Conservation (phyloP, 2,329 filamentous ascomycete species). For the Lachnellula suecica region DNA sequence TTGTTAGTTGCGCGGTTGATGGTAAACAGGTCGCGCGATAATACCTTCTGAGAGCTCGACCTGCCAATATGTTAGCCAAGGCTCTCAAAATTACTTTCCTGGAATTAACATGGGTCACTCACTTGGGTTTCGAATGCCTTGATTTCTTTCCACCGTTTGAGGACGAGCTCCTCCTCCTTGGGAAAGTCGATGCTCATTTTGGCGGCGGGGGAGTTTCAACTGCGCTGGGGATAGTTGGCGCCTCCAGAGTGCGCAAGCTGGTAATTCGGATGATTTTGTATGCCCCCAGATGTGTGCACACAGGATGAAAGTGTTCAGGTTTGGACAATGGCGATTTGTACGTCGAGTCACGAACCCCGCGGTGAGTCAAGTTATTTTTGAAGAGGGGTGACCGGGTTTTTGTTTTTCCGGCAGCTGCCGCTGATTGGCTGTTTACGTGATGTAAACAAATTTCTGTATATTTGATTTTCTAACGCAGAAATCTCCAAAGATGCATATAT, state of each 20-base stretch:
- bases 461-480: no score
- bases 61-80: slow-evolving; percentile 33
- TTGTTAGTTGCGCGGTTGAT: slow-evolving; percentile 4
- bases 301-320: not conserved
- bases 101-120: not conserved
- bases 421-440: no score
- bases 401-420: no score
- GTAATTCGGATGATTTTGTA: not conserved
- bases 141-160: slow-evolving; percentile 87
- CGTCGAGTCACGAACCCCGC: not conserved
- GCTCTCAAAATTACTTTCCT: slow-evolving; percentile 40
- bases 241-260: not conserved
- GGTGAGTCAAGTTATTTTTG: not conserved
- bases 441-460: no score
- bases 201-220: slow-evolving; percentile 8
- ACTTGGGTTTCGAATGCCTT: slow-evolving; percentile 81
- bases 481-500: no score
- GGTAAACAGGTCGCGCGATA: not conserved
- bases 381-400: no score
- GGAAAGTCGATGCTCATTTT: slow-evolving; percentile 73
- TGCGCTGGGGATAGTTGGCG: not conserved
- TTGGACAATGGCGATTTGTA: not conserved
- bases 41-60: slow-evolving; percentile 75
- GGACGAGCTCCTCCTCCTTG: slow-evolving; percentile 82
- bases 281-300: not conserved